A percentile compares a stretch with the other conserved stretches of the same genome.
These are phyloP conservation scores for Lyophyllum semitale DNA, from an alignment of 768 basidiomycete genomes.

Conservation along the genomic window DNA sequence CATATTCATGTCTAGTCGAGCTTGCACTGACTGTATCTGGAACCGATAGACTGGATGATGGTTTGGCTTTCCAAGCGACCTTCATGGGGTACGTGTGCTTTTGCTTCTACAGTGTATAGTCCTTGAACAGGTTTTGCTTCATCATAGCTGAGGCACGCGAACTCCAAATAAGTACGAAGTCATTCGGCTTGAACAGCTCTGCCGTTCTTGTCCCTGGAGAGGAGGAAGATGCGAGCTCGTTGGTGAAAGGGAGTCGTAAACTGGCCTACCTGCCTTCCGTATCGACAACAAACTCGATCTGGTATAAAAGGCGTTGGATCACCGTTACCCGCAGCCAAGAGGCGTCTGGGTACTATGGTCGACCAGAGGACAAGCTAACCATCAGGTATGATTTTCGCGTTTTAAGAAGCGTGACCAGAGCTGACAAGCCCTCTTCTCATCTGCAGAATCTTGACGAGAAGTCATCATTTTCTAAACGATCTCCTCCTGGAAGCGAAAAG, in stretches of 20 bases:
- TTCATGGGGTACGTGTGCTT: conserved; percentile 46
- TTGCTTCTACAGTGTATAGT: neutral
- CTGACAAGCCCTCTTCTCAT: neutral
- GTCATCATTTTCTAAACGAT: conserved; percentile 33
- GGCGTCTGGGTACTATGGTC: conserved; percentile 2
- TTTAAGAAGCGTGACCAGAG: neutral
- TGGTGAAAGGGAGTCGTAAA: conserved; percentile 20
- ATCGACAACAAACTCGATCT: conserved; percentile 34
- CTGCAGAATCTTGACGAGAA: conserved; percentile 43
- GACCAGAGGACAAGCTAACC: conserved; percentile 14
- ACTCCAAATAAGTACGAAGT: conserved; percentile 46
- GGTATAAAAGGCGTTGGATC: conserved; percentile 34
- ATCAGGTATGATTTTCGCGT: conserved; percentile 13
- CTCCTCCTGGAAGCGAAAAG: conserved; percentile 47
- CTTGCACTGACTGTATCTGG: neutral
- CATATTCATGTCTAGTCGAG: neutral
- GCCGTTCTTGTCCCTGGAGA: conserved; percentile 28
- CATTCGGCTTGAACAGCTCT: conserved; percentile 25
- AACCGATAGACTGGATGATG: conserved; percentile 53
- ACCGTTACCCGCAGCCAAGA: conserved; percentile 17
- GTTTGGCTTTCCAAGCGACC: conserved; percentile 59
- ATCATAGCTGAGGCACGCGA: conserved; percentile 45
- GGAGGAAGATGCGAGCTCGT: conserved; percentile 16
- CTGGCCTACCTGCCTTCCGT: conserved; percentile 33
- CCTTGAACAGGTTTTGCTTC: neutral